A percentile compares a stretch with the other conserved stretches of the same genome.
Evolutionary conservation across 139 green algal species (phyloP).

Genomic region (Zygnema cylindricum): DNA sequence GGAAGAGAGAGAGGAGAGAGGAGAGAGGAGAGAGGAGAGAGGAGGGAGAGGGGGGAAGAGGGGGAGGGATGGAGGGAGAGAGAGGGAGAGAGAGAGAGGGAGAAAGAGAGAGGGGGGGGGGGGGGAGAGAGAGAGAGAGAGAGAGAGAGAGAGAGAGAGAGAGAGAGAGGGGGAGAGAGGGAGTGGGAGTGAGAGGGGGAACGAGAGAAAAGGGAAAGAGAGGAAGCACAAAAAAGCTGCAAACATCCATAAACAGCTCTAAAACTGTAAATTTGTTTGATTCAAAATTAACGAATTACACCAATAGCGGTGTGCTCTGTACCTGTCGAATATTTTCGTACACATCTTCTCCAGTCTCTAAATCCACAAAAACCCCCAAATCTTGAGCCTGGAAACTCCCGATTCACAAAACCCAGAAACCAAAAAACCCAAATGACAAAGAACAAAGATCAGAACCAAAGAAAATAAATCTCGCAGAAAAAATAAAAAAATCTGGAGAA

Average conservation of each 20-base stretch:
- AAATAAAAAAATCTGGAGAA: too few species aligned
- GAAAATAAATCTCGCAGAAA: too few species aligned
- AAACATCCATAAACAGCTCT: too few species aligned
- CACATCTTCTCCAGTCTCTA: neutral
- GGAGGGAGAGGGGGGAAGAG: neutral
- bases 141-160: slow-evolving; percentile 10
- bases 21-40: neutral
- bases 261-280: too few species aligned
- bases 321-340: slow-evolving; percentile 45
- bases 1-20: neutral
- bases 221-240: neutral
- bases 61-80: neutral
- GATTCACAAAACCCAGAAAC: too few species aligned
- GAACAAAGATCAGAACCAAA: too few species aligned
- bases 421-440: too few species aligned
- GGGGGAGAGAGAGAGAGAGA: neutral
- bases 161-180: neutral
- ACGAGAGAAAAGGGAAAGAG: neutral
- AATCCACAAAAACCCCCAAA: slow-evolving; percentile 15
- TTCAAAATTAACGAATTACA: too few species aligned
- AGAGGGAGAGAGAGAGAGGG: neutral
- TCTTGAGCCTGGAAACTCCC: neutral
- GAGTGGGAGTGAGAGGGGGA: neutral
- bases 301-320: neutral
- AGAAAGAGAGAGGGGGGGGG: neutral